A percentile compares a stretch with the other conserved stretches of the same genome.
phyloP scores from a whole-genome alignment of 2,329 filamentous ascomycete species.

The Nothomitra cinnamomea region DNA sequence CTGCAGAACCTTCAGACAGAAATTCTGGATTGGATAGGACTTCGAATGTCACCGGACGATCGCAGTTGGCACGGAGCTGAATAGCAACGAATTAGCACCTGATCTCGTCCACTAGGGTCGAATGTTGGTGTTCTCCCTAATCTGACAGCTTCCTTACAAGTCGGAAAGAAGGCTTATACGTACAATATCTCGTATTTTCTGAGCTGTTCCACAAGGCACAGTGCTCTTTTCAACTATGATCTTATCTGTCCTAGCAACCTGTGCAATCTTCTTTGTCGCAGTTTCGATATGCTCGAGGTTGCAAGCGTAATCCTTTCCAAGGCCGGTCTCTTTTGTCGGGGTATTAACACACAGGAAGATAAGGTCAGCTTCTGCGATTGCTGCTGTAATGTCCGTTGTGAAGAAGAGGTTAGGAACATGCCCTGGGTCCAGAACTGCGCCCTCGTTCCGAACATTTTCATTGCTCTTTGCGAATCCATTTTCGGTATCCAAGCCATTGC shows the following conservation, averaged over 20 bases:
- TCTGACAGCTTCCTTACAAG: not conserved
- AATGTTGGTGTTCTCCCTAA: not conserved
- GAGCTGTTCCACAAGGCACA: conserved; percentile 57
- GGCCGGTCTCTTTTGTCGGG: conserved; percentile 54
- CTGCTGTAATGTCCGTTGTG: conserved; percentile 45
- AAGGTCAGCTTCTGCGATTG: conserved; percentile 51
- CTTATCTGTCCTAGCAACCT: conserved; percentile 45
- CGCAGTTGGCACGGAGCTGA: conserved; percentile 24
- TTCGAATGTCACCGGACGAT: conserved; percentile 50
- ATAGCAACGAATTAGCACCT: not conserved
- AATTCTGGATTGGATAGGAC: conserved; percentile 73
- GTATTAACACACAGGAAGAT: conserved; percentile 67
- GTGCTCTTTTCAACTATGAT: conserved; percentile 74
- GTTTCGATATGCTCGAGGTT: conserved; percentile 58
- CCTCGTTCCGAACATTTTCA: conserved; percentile 5
- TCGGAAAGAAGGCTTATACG: conserved; percentile 12
- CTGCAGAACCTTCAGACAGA: conserved; percentile 59
- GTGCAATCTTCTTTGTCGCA: conserved; percentile 49
- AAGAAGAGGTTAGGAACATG: conserved; percentile 55
- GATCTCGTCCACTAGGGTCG: not conserved
- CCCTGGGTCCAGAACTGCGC: conserved; percentile 17
- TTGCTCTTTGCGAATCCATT: not conserved
- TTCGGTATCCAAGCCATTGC: not conserved
- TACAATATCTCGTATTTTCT: conserved; percentile 52
- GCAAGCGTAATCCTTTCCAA: conserved; percentile 47